Conservation (phyloP, 352 stramenopile genomes). For the Albugo laibachii region DNA sequence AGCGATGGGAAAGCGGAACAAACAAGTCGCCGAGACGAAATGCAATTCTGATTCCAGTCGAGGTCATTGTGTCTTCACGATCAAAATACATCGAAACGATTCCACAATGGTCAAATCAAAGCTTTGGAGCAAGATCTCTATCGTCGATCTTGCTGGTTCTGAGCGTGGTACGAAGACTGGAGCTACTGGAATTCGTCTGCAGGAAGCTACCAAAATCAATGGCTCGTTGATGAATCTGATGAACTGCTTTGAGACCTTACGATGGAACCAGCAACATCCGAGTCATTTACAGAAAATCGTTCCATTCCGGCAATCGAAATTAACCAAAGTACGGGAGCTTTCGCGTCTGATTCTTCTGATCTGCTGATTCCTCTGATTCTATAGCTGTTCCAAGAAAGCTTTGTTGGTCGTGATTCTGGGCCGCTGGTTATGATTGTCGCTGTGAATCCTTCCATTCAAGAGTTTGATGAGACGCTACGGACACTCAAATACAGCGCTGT, state of each 20-base stretch:
- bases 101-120: neutral
- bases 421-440: constrained; percentile 94
- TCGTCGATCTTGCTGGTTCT: constrained; percentile 89
- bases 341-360: neutral
- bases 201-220: constrained; percentile 98
- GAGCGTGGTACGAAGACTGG: constrained; percentile 57
- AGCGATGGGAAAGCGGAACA: constrained; percentile 37
- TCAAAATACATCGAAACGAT: constrained; percentile 8
- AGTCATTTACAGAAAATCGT: constrained; percentile 74
- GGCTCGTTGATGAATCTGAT: constrained; percentile 95
- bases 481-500: constrained; percentile 88
- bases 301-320: constrained; percentile 94
- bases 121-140: constrained; percentile 49
- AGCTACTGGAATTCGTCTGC: constrained; percentile 76
- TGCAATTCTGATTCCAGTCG: constrained; percentile 82
- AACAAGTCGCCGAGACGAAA: constrained; percentile 71
- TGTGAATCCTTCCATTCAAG: constrained; percentile 81
- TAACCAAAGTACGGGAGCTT: constrained; percentile 49
- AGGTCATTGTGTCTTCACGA: constrained; percentile 81
- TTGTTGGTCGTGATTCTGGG: constrained; percentile 64
- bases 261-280: constrained; percentile 78
- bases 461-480: constrained; percentile 94
- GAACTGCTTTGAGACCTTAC: constrained; percentile 88
- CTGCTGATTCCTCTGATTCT: neutral
- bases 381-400: constrained; percentile 90